Evolutionary conservation across 768 basidiomycete genomes (phyloP), one percentile per base, ranked within the genome.

Genomic region (Tephrocybe rancida): DNA sequence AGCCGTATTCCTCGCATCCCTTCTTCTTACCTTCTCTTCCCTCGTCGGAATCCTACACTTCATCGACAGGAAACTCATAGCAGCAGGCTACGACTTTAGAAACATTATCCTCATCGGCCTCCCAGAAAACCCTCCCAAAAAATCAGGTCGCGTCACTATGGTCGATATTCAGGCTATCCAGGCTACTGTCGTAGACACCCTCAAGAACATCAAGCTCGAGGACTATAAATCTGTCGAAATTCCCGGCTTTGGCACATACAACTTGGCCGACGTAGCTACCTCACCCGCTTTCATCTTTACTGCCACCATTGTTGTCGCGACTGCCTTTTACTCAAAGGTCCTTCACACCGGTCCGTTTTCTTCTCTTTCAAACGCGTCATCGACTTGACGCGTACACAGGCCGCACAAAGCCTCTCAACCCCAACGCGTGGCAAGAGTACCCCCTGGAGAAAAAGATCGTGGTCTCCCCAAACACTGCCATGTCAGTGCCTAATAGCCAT

Each of bases 381-480:
- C 48, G 38, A 38, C 11, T 48, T 48, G 46, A 55, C 35, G 13
- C 32, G 9, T 29, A 24, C 30, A 38, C 65, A 90, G 88, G 79
- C 64, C 78, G 83, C 29, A 56, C 70, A 45, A 86, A 85, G 62
- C 86, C 88, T 19, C 77, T 96, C 50, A 79, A 91, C 70, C 82
- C 93, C 14, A 76, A 77, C 57, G 75, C 77, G 52, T 99, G 94
- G 90, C 80, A 88, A 62, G 78, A 87, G 58, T 98, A 92, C 75
- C 80, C 89, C 24, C 83, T 99, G 52, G 72, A 75, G 49, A 81
- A 91, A 61, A 97, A 96, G 72, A 86, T 84, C 43, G 75, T 83
- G 62, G 79, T 98, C 50, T 98, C 95, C 7, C 92, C 90, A 58
- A 99, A 99, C 74, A 99, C 97, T 34, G 96, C 97, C 64, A 80